A percentile compares a stretch with the other conserved stretches of the same genome.
These are phyloP conservation scores for Solanum pimpinellifolium DNA, from an alignment of 257 asterid genomes.

Conservation along the genomic window DNA sequence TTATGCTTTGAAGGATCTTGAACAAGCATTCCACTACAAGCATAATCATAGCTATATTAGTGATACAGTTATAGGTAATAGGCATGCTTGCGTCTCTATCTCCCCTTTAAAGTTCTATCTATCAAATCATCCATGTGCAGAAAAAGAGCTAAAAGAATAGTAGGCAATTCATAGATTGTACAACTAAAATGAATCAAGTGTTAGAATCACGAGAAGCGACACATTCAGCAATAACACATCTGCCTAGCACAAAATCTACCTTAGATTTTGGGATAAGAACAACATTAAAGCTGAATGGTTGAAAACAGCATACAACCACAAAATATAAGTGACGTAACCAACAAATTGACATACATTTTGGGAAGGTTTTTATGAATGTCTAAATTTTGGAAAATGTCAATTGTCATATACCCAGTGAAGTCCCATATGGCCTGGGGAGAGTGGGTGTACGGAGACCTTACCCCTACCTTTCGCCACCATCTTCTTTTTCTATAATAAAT, in stretches of 20 bases:
- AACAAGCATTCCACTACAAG: conserved; percentile 76
- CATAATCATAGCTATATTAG: not conserved
- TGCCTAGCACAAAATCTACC: not conserved
- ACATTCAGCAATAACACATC: not conserved
- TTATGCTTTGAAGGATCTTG: conserved; percentile 42
- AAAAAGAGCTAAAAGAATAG: not conserved
- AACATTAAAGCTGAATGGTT: not conserved
- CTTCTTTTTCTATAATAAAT: not conserved
- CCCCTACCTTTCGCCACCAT: not conserved
- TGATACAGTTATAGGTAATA: not conserved
- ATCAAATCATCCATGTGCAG: not conserved
- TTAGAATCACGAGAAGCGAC: not conserved
- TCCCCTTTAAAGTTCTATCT: not conserved
- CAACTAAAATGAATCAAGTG: not conserved
- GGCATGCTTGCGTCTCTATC: not conserved
- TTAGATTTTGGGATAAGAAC: not conserved
- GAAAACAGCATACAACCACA: not conserved
- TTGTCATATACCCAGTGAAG: not conserved
- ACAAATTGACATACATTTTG: not conserved
- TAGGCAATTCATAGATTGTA: not conserved
- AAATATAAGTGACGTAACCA: not conserved
- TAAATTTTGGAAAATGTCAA: not conserved
- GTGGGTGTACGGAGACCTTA: not conserved
- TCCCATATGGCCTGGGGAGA: not conserved
- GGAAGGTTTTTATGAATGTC: not conserved